phyloP scores from a whole-genome alignment of 2,329 filamentous ascomycete genomes.

The Hymenoscyphus infarciens region DNA sequence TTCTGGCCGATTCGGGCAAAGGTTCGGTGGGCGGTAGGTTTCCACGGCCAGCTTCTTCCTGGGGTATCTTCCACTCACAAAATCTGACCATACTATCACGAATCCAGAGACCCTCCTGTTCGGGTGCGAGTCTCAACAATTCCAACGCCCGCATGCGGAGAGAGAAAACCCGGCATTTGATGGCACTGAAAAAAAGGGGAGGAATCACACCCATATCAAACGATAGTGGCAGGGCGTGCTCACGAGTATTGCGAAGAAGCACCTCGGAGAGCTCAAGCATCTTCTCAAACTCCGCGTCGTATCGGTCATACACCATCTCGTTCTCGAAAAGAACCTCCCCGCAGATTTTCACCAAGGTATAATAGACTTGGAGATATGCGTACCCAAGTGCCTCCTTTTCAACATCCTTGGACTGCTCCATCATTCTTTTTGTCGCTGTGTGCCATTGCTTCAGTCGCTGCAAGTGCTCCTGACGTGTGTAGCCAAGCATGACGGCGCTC shows the following conservation, averaged over 20 bases:
- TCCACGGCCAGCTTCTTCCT: slow-evolving; percentile 35
- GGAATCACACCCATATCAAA: slow-evolving; percentile 22
- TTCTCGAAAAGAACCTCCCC: slow-evolving; percentile 8
- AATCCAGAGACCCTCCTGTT: slow-evolving; percentile 20
- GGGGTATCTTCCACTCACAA: slow-evolving; percentile 36
- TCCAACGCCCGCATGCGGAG: slow-evolving; percentile 14
- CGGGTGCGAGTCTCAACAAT: slow-evolving; percentile 17
- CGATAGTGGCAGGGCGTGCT: slow-evolving; percentile 10
- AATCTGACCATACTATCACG: slow-evolving; percentile 32
- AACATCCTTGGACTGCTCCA: neutral
- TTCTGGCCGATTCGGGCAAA: slow-evolving; percentile 17
- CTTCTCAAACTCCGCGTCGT: slow-evolving; percentile 33
- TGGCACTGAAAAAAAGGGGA: slow-evolving; percentile 15
- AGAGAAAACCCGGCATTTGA: slow-evolving; percentile 16
- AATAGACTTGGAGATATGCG: slow-evolving; percentile 18
- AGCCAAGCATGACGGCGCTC: neutral
- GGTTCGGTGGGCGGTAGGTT: slow-evolving; percentile 3
- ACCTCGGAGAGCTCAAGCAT: slow-evolving; percentile 30
- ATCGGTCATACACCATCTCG: slow-evolving; percentile 39
- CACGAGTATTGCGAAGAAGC: slow-evolving; percentile 15
- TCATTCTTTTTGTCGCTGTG: slow-evolving; percentile 2
- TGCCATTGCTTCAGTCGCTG: slow-evolving; percentile 10
- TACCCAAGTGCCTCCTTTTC: neutral
- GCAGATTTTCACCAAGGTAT: slow-evolving; percentile 8
- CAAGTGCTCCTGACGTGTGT: neutral